Base-by-base conservation (phyloP, 75 land plant species). In the Pinus taeda region DNA sequence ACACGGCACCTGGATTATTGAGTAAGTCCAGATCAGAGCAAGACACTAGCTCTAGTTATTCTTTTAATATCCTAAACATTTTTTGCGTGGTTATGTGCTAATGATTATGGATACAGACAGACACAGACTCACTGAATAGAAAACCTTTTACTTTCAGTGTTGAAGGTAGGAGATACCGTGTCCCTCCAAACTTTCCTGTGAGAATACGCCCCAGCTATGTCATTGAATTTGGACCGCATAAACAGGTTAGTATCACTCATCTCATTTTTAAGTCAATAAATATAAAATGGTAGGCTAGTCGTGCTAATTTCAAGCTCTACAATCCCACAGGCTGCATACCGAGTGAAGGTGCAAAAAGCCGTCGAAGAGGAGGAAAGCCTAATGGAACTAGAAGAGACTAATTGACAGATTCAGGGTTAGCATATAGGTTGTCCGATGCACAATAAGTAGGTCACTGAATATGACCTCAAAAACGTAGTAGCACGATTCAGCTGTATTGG, bases 1-100 rank as follows among this genome's bases (percentile, higher is more conserved):
- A 66, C 79, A 86, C 77, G 98, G 96, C 2, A 95, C 96, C 61
- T 95, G 88, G 90, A 85, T 95, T 18, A 86, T 86, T 5, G 90
- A 90, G 97, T 94, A 88, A 77, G 92, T 86, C 1, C 55, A 49
- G 55, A 49, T 49, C 12, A 49, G 11, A 49, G 11, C 12, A 49
- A 49, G 55, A 49, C 4, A 14, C 36, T 18, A 17, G 4, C 33
- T n/a, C 42, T 65, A 12, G 11, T 26, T 15, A 2, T 20, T 20
- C n/a, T 15, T 58, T 26, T n/a, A 49, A n/a, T 18, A 15, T 53
- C 29, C 30, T 24, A 76, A 4, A 12, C 9, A 49, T 1, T 49
- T 36, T n/a, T 75, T 71, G n/a, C 20, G 26, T 62, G 18, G 20
- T 62, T 24, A 14, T 30, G 37, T 21, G 39, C 6, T 26, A 61